Evolutionary conservation across 169 alveolate genomes (phyloP).

Genomic region (Eimeria sp.): DNA sequence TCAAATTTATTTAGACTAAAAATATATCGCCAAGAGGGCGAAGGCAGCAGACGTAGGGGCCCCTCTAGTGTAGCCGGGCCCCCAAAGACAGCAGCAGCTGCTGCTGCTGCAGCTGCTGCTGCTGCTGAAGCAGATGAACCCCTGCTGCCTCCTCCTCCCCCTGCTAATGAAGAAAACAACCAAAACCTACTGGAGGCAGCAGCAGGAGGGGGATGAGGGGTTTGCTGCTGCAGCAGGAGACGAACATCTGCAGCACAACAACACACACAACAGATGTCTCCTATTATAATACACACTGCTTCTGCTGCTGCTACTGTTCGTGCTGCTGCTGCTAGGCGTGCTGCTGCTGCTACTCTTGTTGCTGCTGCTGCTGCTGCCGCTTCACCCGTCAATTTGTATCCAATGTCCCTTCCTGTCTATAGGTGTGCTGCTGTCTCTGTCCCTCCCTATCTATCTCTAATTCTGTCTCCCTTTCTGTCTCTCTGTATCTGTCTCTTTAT

Average conservation of each 20-base stretch:
- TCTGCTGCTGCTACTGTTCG: neutral
- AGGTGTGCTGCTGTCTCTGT: too few relatives aligned
- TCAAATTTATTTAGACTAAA: neutral
- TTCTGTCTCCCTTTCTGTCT: too few relatives aligned
- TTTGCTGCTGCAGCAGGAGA: neutral
- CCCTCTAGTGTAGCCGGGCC: slow-evolving; percentile 5
- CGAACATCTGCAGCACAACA: neutral
- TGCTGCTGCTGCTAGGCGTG: neutral
- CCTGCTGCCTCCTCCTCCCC: slow-evolving; percentile 2
- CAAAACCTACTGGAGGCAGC: neutral
- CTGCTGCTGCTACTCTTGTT: neutral
- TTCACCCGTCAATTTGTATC: too few relatives aligned
- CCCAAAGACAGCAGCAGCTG: slow-evolving; percentile 2
- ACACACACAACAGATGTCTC: neutral
- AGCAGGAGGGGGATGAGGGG: neutral
- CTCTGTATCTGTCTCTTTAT: too few relatives aligned
- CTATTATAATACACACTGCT: neutral
- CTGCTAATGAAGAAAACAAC: neutral
- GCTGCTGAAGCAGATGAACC: neutral
- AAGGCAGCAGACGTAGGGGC: neutral
- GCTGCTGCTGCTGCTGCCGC: neutral
- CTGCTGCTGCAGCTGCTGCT: slow-evolving; percentile 22
- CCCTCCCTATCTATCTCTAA: too few relatives aligned
- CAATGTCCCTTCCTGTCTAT: too few relatives aligned
- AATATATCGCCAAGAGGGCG: neutral